A percentile compares a stretch with the other conserved stretches of the same genome.
Evolutionary conservation across 148 eudicot genomes (phyloP).

Genomic region (Camellia lanceoleosa): DNA sequence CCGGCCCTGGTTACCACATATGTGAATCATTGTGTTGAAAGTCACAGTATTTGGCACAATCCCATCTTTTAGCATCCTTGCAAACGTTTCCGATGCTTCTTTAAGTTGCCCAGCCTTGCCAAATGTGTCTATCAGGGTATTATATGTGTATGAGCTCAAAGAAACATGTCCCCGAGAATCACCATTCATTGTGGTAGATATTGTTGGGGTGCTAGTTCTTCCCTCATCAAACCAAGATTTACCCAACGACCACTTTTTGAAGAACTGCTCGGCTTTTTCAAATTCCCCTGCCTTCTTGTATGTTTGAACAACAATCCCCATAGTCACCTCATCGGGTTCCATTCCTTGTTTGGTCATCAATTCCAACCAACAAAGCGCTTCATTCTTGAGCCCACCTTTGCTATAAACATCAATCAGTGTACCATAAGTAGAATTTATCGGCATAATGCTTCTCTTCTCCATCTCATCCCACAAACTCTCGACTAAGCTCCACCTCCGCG

Average conservation of each 20-base stretch:
- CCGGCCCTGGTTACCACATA: constrained; percentile 62
- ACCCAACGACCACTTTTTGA: constrained; percentile 58
- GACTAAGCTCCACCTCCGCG: constrained; percentile 56
- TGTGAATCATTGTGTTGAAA: constrained; percentile 84
- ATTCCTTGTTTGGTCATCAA: constrained; percentile 69
- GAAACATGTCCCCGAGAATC: constrained; percentile 31
- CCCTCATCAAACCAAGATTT: constrained; percentile 23
- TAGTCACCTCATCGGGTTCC: constrained; percentile 90
- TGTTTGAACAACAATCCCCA: constrained; percentile 75
- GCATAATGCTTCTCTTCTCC: constrained; percentile 48
- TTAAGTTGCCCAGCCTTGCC: constrained; percentile 78
- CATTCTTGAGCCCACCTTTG: constrained; percentile 67
- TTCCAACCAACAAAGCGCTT: constrained; percentile 66
- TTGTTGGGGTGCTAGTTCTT: constrained; percentile 3
- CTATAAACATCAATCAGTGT: constrained; percentile 90
- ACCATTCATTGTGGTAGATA: constrained; percentile 11
- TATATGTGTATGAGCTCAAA: constrained; percentile 75
- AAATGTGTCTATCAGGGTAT: constrained; percentile 81
- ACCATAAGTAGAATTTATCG: constrained; percentile 77
- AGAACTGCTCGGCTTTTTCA: constrained; percentile 74
- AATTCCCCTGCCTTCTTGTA: constrained; percentile 81
- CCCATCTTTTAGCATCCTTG: constrained; percentile 60
- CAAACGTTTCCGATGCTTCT: constrained; percentile 68
- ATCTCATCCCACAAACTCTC: constrained; percentile 75
- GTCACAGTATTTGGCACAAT: constrained; percentile 73